These are phyloP conservation scores for Penicillium rolfsii DNA, from an alignment of 2,329 filamentous ascomycete species.

Conservation along the genomic window DNA sequence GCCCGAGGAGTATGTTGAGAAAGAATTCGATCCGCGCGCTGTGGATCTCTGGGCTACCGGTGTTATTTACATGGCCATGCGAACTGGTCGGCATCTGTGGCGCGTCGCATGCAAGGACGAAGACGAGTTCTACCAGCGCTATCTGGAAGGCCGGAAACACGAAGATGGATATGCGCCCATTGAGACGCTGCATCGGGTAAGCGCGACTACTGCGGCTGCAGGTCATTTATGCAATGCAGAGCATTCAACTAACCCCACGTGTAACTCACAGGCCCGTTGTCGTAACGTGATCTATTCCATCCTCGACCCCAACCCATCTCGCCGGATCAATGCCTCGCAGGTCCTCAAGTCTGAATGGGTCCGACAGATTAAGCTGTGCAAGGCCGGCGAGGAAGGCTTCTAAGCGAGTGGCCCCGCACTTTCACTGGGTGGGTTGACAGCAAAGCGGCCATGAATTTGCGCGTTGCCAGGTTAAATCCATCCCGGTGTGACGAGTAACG, in stretches of 20 bases:
- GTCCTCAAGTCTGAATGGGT: slow-evolving; percentile 99
- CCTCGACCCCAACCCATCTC: slow-evolving; percentile 87
- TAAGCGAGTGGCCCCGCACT: slow-evolving; percentile 45
- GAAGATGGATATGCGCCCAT: slow-evolving; percentile 97
- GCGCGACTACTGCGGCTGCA: slow-evolving; percentile 41
- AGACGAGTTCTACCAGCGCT: slow-evolving; percentile 95
- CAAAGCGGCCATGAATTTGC: neutral
- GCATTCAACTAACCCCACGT: slow-evolving; percentile 14
- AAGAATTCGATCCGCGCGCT: slow-evolving; percentile 95
- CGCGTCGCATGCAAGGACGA: slow-evolving; percentile 95
- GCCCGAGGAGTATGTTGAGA: slow-evolving; percentile 92
- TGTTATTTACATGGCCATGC: slow-evolving; percentile 99
- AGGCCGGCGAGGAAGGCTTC: slow-evolving; percentile 92
- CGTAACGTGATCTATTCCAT: slow-evolving; percentile 99
- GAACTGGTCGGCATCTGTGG: slow-evolving; percentile 94
- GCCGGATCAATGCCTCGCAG: slow-evolving; percentile 93
- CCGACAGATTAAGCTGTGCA: slow-evolving; percentile 94
- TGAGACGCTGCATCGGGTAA: slow-evolving; percentile 90
- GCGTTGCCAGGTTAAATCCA: neutral
- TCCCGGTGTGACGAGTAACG: neutral
- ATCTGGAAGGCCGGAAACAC: slow-evolving; percentile 87
- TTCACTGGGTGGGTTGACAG: neutral
- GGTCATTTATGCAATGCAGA: neutral
- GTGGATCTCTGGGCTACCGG: slow-evolving; percentile 98
- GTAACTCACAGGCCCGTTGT: slow-evolving; percentile 74